Evolutionary conservation across 495 filamentous ascomycete species (phyloP).

Genomic region (Penicillium dipodomyicola): DNA sequence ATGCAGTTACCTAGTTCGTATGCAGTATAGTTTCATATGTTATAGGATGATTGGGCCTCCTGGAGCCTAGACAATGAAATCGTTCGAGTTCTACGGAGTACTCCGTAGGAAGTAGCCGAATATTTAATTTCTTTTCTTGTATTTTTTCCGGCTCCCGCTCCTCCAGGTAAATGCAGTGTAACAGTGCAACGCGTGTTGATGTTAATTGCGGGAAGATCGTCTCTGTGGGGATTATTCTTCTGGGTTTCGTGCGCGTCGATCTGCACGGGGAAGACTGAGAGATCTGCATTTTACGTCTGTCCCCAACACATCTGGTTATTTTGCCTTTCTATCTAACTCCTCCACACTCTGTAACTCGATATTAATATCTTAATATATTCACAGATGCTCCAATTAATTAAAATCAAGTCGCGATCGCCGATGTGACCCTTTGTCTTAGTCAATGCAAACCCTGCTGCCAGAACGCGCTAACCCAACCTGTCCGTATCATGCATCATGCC

Average conservation of each 20-base stretch:
- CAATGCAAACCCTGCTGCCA: neutral
- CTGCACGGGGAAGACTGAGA: neutral
- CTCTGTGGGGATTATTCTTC: neutral
- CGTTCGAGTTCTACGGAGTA: neutral
- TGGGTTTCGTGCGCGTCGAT: neutral
- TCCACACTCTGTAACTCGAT: no score
- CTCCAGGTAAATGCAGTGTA: neutral
- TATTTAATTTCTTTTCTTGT: neutral
- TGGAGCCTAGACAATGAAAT: neutral
- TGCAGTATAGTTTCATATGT: neutral
- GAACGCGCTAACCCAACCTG: neutral
- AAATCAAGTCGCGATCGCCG: no score
- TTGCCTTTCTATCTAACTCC: no score
- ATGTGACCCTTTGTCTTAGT: neutral
- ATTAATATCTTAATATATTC: no score
- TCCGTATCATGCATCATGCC: neutral
- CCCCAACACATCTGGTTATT: no score
- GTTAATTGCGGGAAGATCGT: no score
- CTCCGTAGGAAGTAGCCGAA: no score
- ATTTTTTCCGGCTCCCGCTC: neutral
- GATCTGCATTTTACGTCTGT: no score
- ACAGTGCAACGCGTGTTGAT: neutral
- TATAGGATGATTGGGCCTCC: neutral
- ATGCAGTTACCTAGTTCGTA: neutral
- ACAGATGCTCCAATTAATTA: no score